phyloP scores from a whole-genome alignment of 108 stramenopile species.

The Heterococcus sp. region DNA sequence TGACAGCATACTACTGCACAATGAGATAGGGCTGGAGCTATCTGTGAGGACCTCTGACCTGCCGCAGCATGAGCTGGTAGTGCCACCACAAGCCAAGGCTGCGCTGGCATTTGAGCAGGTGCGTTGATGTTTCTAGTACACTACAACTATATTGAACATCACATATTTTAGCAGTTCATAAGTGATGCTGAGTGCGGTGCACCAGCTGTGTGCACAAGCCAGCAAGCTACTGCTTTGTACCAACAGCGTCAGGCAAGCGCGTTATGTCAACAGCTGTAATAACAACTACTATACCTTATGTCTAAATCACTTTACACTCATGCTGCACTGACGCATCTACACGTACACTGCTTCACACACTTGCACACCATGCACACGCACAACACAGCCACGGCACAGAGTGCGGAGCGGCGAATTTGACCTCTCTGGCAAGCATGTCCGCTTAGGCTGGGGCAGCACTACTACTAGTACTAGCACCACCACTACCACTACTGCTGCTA shows the following conservation, averaged over 20 bases:
- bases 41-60: slow-evolving; percentile 9
- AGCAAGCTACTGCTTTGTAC: too few species aligned
- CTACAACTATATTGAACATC: too few species aligned
- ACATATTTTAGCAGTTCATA: too few species aligned
- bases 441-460: slow-evolving; percentile 3
- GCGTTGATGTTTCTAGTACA: too few species aligned
- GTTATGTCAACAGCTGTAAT: too few species aligned
- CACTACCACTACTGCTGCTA: not conserved
- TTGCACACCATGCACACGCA: not conserved
- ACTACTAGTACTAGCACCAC: too few species aligned
- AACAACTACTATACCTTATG: not conserved
- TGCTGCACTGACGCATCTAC: not conserved
- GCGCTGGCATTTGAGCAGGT: not conserved
- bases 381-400: not conserved
- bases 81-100: not conserved
- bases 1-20: not conserved
- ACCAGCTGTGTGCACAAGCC: too few species aligned
- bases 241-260: too few species aligned
- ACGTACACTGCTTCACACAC: not conserved
- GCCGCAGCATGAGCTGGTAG: not conserved
- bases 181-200: too few species aligned
- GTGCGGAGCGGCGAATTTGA: slow-evolving; percentile 6
- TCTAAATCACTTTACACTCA: not conserved
- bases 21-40: slow-evolving; percentile 19
- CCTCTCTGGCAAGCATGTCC: slow-evolving; percentile 18